Conservation (phyloP, 2,329 filamentous ascomycete species). For the Zymoseptoria brevis region DNA sequence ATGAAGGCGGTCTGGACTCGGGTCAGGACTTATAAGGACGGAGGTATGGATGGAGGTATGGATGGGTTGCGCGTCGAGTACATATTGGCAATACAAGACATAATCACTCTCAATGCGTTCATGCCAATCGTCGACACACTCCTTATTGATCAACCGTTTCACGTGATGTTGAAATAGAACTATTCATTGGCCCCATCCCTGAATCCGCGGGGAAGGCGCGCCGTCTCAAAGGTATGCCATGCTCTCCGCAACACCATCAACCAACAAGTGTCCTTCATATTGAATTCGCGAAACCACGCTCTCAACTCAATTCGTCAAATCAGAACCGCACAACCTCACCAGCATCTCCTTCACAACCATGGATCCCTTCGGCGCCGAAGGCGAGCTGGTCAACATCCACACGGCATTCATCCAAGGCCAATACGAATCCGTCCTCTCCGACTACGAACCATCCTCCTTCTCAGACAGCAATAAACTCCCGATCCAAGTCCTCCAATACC, state of each 20-base stretch:
- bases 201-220: background rate
- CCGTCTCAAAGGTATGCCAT: background rate
- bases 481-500: conserved; percentile 68
- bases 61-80: background rate
- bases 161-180: background rate
- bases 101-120: background rate
- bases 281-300: background rate
- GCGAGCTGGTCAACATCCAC: conserved; percentile 61
- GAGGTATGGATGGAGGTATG: background rate
- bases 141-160: no score
- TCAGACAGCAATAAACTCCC: conserved; percentile 69
- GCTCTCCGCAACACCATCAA: background rate
- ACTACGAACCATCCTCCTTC: conserved; percentile 75
- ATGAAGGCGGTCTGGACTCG: no score
- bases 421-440: conserved; percentile 68
- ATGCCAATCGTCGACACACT: no score
- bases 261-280: background rate
- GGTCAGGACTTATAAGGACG: no score
- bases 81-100: background rate
- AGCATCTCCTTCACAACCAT: conserved; percentile 33
- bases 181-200: background rate
- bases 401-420: conserved; percentile 67
- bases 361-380: conserved; percentile 59
- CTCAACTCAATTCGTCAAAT: background rate
- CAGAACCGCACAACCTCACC: background rate